phyloP scores from a whole-genome alignment of 164 flowering plant genomes.

The Saururus chinensis region DNA sequence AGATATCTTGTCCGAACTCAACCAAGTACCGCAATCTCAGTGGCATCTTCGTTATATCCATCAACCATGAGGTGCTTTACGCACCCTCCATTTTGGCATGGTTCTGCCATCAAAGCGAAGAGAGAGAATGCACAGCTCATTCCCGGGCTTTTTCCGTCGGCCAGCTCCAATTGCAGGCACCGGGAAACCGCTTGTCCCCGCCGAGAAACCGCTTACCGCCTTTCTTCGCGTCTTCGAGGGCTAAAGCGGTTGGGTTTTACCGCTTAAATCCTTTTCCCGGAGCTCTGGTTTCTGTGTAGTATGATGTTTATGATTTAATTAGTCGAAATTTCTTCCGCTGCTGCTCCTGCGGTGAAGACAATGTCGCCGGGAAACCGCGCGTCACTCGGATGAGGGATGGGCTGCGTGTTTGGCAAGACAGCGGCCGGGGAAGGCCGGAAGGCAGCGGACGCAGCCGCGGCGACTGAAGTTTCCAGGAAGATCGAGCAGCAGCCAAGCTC shows the following conservation, averaged over 20 bases:
- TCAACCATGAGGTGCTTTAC: no score
- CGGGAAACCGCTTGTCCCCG: not conserved
- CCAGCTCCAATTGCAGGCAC: not conserved
- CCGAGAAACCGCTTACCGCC: constrained; percentile 2
- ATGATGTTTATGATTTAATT: no score
- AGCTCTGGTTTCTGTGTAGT: not conserved
- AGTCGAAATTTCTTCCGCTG: not conserved
- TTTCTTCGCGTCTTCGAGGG: not conserved
- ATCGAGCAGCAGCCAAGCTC: constrained; percentile 2
- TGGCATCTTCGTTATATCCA: no score
- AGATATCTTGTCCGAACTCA: no score
- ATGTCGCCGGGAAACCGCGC: constrained; percentile 2
- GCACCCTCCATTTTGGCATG: not conserved
- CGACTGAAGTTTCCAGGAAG: constrained; percentile 6
- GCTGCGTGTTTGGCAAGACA: constrained; percentile 37
- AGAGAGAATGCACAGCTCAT: not conserved
- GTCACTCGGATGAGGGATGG: constrained; percentile 27
- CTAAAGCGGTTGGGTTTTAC: not conserved
- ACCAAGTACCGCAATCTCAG: no score
- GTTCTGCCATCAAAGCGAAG: not conserved
- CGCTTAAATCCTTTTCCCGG: not conserved
- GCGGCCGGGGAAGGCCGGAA: constrained; percentile 12
- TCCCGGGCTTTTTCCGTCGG: not conserved
- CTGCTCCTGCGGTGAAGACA: not conserved
- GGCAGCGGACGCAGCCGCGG: constrained; percentile 6